Evolutionary conservation across 176 grass and related monocot species (phyloP), one percentile per base, ranked within the genome.

Genomic region (Lolium multiflorum): DNA sequence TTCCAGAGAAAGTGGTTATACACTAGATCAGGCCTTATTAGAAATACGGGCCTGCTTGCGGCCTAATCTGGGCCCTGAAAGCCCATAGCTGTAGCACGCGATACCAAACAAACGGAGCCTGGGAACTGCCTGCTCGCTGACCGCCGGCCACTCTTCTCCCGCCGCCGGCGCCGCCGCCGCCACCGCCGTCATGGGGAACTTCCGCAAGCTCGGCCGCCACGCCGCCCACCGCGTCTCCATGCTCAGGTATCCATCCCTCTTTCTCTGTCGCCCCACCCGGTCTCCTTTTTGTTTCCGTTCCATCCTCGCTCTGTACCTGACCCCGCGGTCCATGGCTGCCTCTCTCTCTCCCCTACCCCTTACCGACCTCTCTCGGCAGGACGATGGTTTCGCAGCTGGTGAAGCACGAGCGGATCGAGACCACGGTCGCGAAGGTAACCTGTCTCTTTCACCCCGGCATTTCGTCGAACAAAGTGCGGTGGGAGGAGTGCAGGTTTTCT

Each of bases 381-480:
- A 99, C 94, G 59, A 96, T 99, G 97, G 97, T 99, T 17, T 99
- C 94, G 37, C 92, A 99, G 85, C 88, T 99, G 59, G 90, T 99
- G 77, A 99, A 96, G 92, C 97, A 99, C 74, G 97, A 99, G 88
- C 88, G 97, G 18, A 96, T 99, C 41, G 94, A 96, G 82, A 96
- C 94, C 25, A 94, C 97, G 20, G 77, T 99, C 11, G 87, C 94
- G 3, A 99, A 99, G 94, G 94, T 76, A 35, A 6, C 62, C 35
- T 56, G 39, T 37, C 24, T 13, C 25, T 26, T 9, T 74, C 6
- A 11, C 14, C 13, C 39, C 16, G 55, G 70, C 82, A 75, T 73
- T 74, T 56, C 20, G 7, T 81, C 47, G 20, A 65, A 7, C 48
- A 60, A 2, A 51, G 63, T 60, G 68, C 37, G 16, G 38, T 31